These are phyloP conservation scores for Bipolaris zeicola DNA, from an alignment of 2,329 filamentous ascomycete genomes.

Conservation along the genomic window DNA sequence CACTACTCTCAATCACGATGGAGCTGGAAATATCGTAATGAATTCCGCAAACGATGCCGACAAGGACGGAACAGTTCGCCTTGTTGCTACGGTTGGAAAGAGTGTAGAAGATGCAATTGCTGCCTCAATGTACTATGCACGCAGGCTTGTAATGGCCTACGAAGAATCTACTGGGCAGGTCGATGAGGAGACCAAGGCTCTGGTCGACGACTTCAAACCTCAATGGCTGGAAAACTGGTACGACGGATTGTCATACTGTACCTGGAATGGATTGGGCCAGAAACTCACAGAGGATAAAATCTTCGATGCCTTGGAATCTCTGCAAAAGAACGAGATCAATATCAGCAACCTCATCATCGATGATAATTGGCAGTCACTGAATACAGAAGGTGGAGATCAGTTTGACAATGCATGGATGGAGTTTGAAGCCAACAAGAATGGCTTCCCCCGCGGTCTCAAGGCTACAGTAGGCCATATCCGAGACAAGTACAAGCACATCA, in stretches of 20 bases:
- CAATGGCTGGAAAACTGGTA: slow-evolving; percentile 88
- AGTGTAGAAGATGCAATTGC: slow-evolving; percentile 77
- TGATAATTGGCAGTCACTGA: slow-evolving; percentile 75
- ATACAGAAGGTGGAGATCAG: slow-evolving; percentile 55
- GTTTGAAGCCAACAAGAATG: slow-evolving; percentile 81
- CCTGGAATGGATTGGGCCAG: slow-evolving; percentile 93
- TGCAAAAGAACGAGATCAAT: slow-evolving; percentile 74
- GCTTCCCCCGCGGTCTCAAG: slow-evolving; percentile 82
- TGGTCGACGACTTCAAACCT: slow-evolving; percentile 58
- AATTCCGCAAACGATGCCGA: slow-evolving; percentile 73
- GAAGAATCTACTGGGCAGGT: slow-evolving; percentile 54
- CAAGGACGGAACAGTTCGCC: slow-evolving; percentile 59
- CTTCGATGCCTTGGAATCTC: slow-evolving; percentile 71
- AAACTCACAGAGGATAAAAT: slow-evolving; percentile 81
- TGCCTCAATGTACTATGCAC: slow-evolving; percentile 86
- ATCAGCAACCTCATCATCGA: slow-evolving; percentile 91
- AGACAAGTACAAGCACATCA: slow-evolving; percentile 70
- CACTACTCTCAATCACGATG: slow-evolving; percentile 70
- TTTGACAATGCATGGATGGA: slow-evolving; percentile 65
- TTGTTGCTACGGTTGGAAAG: slow-evolving; percentile 74
- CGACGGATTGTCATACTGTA: slow-evolving; percentile 92
- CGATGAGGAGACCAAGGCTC: slow-evolving; percentile 54
- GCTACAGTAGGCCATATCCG: slow-evolving; percentile 72
- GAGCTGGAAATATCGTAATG: slow-evolving; percentile 69
- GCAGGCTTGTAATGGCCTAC: slow-evolving; percentile 62